Evolutionary conservation across 495 filamentous ascomycete genomes (phyloP).

Genomic region (Sphaerosporella brunnea): DNA sequence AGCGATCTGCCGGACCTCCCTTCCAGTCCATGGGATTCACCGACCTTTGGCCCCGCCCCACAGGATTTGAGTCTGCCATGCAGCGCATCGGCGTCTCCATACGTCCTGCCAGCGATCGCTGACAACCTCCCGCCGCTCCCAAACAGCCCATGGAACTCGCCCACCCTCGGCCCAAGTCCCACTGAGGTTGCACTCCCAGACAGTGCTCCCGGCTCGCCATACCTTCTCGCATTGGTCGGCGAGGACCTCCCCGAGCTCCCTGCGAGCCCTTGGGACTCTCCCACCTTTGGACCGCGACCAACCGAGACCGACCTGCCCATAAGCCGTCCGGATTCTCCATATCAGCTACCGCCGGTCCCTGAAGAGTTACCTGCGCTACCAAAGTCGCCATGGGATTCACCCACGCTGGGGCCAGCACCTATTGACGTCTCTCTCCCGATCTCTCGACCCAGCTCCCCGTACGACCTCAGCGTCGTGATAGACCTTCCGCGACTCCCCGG

Average conservation of each 20-base stretch:
- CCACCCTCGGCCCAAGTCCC: slow-evolving; percentile 3
- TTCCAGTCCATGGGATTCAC: slow-evolving; percentile 6
- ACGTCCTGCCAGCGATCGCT: background rate
- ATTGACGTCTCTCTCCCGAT: background rate
- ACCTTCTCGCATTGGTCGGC: background rate
- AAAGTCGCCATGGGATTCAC: slow-evolving; percentile 1
- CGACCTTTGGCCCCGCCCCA: slow-evolving; percentile 4
- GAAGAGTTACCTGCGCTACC: background rate
- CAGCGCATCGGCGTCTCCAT: slow-evolving; percentile 2
- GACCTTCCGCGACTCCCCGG: background rate
- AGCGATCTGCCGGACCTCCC: background rate
- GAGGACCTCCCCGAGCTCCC: background rate
- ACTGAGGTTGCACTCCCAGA: background rate
- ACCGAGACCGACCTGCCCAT: background rate
- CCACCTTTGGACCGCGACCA: slow-evolving; percentile 2
- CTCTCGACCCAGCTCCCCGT: slow-evolving; percentile 2
- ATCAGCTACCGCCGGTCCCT: background rate
- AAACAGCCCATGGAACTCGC: background rate
- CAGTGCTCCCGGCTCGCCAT: slow-evolving; percentile 10
- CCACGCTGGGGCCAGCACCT: background rate
- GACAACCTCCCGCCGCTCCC: slow-evolving; percentile 11
- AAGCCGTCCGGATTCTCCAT: slow-evolving; percentile 4
- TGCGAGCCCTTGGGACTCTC: background rate
- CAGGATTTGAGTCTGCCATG: slow-evolving; percentile 1
- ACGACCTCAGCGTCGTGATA: background rate